A percentile compares a stretch with the other conserved stretches of the same genome.
Evolutionary conservation across 2,329 filamentous ascomycete species (phyloP).

Genomic region (Cladosporium colombiae): DNA sequence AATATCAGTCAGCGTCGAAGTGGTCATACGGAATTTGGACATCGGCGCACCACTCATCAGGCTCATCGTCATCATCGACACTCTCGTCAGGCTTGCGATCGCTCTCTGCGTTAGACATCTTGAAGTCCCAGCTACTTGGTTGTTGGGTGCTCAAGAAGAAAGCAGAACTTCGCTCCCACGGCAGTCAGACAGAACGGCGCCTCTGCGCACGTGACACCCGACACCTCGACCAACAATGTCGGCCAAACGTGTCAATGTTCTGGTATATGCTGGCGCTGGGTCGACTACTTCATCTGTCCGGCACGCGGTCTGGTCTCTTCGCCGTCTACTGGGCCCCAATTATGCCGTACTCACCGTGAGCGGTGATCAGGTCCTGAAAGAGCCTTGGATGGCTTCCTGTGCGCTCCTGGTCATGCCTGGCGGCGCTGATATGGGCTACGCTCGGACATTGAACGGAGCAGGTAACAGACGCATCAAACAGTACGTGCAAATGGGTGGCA

Average conservation of each 20-base stretch:
- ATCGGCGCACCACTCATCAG: constrained; percentile 81
- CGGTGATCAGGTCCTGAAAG: constrained; percentile 76
- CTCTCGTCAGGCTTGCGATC: constrained; percentile 27
- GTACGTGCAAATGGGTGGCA: constrained; percentile 81
- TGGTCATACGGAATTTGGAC: not conserved
- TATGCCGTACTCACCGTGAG: constrained; percentile 90
- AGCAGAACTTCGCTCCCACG: not conserved
- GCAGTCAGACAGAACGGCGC: not conserved
- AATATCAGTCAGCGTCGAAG: constrained; percentile 23
- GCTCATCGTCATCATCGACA: constrained; percentile 73
- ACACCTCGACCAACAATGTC: constrained; percentile 52
- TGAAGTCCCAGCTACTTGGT: not conserved
- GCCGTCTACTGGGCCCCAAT: constrained; percentile 80
- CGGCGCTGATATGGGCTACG: constrained; percentile 91
- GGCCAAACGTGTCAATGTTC: constrained; percentile 76
- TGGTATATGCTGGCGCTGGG: constrained; percentile 88
- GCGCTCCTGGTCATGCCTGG: constrained; percentile 89
- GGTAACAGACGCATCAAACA: constrained; percentile 83
- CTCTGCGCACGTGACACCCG: constrained; percentile 18
- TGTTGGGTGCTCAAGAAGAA: not conserved
- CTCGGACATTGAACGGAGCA: constrained; percentile 79
- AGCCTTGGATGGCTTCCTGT: constrained; percentile 87
- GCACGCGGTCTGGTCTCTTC: constrained; percentile 84
- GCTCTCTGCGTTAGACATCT: constrained; percentile 35
- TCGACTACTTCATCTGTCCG: constrained; percentile 85